These are phyloP conservation scores for Nematodospora valgi DNA, from an alignment of 805 yeast species.

Conservation along the genomic window DNA sequence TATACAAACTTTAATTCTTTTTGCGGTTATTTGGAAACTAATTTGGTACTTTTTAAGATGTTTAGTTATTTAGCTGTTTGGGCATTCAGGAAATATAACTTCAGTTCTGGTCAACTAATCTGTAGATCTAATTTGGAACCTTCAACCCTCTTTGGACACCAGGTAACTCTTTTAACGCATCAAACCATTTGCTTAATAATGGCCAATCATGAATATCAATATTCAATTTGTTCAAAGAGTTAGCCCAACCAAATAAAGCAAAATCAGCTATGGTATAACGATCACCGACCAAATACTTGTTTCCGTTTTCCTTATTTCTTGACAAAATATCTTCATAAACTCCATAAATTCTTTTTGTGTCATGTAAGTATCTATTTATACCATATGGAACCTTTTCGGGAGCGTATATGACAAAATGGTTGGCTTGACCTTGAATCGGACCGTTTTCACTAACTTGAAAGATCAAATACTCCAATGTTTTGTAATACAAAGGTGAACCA, in stretches of 20 bases:
- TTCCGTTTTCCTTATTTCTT: constrained; percentile 41
- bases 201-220: constrained; percentile 41
- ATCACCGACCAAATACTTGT: constrained; percentile 53
- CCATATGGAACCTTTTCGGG: constrained; percentile 53
- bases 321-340: constrained; percentile 52
- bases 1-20: too few species aligned
- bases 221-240: constrained; percentile 10
- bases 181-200: constrained; percentile 37
- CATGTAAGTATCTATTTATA: constrained; percentile 47
- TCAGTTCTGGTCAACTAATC: too few species aligned
- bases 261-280: constrained; percentile 60
- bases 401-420: constrained; percentile 44
- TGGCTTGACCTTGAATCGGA: constrained; percentile 62
- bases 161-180: constrained; percentile 26
- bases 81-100: too few species aligned
- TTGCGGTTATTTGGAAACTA: too few species aligned
- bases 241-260: constrained; percentile 46
- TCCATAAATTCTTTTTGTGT: constrained; percentile 50
- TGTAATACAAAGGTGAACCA: constrained; percentile 45
- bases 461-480: constrained; percentile 48
- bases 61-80: too few species aligned
- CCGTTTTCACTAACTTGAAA: constrained; percentile 53
- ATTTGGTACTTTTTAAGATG: too few species aligned
- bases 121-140: too few species aligned
- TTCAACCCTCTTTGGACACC: constrained; percentile 37